Evolutionary conservation across 805 yeast genomes (phyloP), one percentile per base, ranked within the genome.

Genomic region (Barnettozyma sp.): DNA sequence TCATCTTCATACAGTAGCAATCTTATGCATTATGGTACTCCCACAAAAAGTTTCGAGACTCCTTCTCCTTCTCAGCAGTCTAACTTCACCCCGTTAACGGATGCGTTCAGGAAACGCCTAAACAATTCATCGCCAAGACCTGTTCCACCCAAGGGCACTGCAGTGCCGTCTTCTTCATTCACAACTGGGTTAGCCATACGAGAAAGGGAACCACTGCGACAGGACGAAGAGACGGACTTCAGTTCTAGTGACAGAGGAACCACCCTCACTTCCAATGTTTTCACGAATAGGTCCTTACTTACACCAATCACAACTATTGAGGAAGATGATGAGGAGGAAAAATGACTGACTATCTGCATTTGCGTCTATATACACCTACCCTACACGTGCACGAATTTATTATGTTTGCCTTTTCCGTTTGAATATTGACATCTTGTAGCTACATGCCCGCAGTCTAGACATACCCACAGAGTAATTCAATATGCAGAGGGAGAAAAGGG

Each of bases 271-370:
- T 49, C 53, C 1, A 49, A 45, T 26, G 36, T 40, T 2, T 45
- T 45, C 25, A 44, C 40, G 3, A 22, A 30, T 11, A 40, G 44
- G n/a, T 24, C 42, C 3, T 41, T 44, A 13, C 36, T 38, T 35
- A 40, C 49, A 4, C 50, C 52, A 16, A 46, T 44, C 17, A 42
- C 45, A 5, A 40, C 49, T 1, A 45, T 48, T 18, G 46, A 38
- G 9, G 51, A 48, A 35, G 49, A 48, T 13, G 46, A 40, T 10
- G 49, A 42, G 9, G 45, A 46, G 22, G 30, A 27, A 11, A 18
- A 27, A 25, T 25, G 18, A 25, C 16, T 12, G 10, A 9, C n/a
- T n/a, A n/a, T n/a, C n/a, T n/a, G n/a, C n/a, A n/a, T n/a, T n/a
- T n/a, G n/a, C n/a, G n/a, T n/a, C n/a, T n/a, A n/a, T n/a, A n/a